These are phyloP conservation scores for Torulaspora maleeae DNA, from an alignment of 805 yeast species.

Conservation along the genomic window DNA sequence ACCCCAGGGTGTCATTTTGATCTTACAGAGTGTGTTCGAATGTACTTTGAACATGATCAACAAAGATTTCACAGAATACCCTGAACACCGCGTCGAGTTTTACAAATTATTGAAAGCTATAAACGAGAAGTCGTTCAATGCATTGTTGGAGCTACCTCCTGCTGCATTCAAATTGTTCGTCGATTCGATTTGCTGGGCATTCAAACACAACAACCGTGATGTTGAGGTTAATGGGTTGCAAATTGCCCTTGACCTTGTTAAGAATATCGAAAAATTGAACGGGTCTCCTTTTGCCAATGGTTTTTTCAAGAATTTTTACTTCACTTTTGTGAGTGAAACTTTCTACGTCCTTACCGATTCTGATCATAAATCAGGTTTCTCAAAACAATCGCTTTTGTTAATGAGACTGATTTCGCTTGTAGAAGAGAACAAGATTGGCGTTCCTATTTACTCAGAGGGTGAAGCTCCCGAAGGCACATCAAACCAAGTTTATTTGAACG, in stretches of 20 bases:
- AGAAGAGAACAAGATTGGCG: slow-evolving; percentile 65
- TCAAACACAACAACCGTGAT: slow-evolving; percentile 94
- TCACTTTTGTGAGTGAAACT: slow-evolving; percentile 85
- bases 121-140: slow-evolving; percentile 77
- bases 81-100: slow-evolving; percentile 96
- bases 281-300: slow-evolving; percentile 68
- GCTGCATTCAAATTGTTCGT: slow-evolving; percentile 86
- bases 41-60: slow-evolving; percentile 94
- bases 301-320: slow-evolving; percentile 83
- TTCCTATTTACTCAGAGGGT: slow-evolving; percentile 74
- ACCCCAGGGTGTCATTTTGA: slow-evolving; percentile 82
- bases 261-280: slow-evolving; percentile 77
- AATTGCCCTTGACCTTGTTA: slow-evolving; percentile 74
- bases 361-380: slow-evolving; percentile 96
- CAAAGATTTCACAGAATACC: slow-evolving; percentile 92
- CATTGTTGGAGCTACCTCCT: slow-evolving; percentile 82
- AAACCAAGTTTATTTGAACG: slow-evolving; percentile 71
- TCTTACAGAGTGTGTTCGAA: slow-evolving; percentile 87
- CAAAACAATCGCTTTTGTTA: slow-evolving; percentile 77
- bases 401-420: slow-evolving; percentile 81
- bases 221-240: slow-evolving; percentile 90
- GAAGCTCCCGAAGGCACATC: slow-evolving; percentile 83
- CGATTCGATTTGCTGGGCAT: slow-evolving; percentile 96
- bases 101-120: slow-evolving; percentile 86
- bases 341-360: slow-evolving; percentile 92